Base-by-base conservation (phyloP, 495 filamentous ascomycete genomes). In the Hypoxylon fragiforme region DNA sequence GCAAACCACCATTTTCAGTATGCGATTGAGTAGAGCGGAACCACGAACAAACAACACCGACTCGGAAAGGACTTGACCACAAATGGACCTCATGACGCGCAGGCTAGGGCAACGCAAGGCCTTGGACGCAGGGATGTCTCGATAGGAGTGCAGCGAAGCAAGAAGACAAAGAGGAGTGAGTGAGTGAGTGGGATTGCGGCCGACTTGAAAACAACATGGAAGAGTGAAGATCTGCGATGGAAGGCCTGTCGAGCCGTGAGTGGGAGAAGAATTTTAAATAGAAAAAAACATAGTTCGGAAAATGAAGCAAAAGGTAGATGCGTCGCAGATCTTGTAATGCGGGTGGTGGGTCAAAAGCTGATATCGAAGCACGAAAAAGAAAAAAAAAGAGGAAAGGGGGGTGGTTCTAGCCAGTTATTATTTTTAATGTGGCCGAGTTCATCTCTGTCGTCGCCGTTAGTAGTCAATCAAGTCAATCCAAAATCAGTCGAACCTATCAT, bases 401-500 rank as follows among this genome's bases (percentile, higher is more conserved):
- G 37, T 34, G 35, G n/a, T 38, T 18, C 13, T 44, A 19, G 54
- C 45, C 20, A 53, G 38, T 48, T 53, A n/a, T n/a, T n/a, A n/a
- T n/a, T n/a, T n/a, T n/a, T n/a, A 31, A 38, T 35, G 42, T 38
- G 19, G 49, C 54, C 22, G 49, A 24, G 22, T 13, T 48, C 37
- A 28, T 28, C 36, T 60, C 45, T 50, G 39, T 50, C 38, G 49
- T 44, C 44, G 30, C 38, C 38, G 26, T 38, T 37, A 49, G 28
- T 31, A 44, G 41, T 44, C 24, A 53, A 44, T 54, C 44, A 50
- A 60, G 50, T 54, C 48, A 49, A 39, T 60, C 44, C 30, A 60
- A n/a, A n/a, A n/a, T n/a, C n/a, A n/a, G n/a, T n/a, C n/a, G n/a
- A n/a, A n/a, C n/a, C n/a, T n/a, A n/a, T n/a, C n/a, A n/a, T n/a